Evolutionary conservation across 768 basidiomycete species (phyloP), one percentile per base, ranked within the genome.

Genomic region (Auricularia auricula-judae): DNA sequence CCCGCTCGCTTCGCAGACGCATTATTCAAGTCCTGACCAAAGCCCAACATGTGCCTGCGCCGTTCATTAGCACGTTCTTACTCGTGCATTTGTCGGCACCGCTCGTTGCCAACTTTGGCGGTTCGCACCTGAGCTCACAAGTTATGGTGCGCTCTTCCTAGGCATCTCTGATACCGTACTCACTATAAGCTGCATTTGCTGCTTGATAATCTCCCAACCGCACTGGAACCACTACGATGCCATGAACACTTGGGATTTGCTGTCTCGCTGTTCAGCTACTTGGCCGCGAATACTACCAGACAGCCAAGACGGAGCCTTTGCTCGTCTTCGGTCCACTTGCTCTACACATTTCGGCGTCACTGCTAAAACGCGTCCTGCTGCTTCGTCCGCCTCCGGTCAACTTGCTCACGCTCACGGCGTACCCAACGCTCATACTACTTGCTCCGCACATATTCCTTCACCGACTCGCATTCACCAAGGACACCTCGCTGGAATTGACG

Each of bases 281-380:
- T 12, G 89, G 91, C 10, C 77, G 91, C 63, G 91, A 92, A 74
- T 92, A 91, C 74, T 94, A 95, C 73, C 90, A 93, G 71, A 88
- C 87, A 0, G 64, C 75, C 0, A 79, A 86, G 62, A 68, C 70
- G 23, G 91, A 94, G 73, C 82, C 79, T 47, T 82, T 83, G 53
- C 82, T 93, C 12, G 77, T 93, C 10, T 76, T 89, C 36, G 75
- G 76, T 1, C 91, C 92, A 0, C 74, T 95, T n/a, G 75, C 76
- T 36, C 70, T 86, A 8, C 92, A 94, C 70, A 73, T 84, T 23
- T 65, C 82, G 4, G 79, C 88, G 0, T 84, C 83, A 3, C 65
- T 82, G n/a, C 68, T 81, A 7, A 86, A 86, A 66, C 84, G 91
- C 2, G 65, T 88, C 4, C 65, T 87, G 72, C 68, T 67, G 3